Evolutionary conservation across 164 flowering plant species (phyloP).

Genomic region (Vitis rotundifolia): DNA sequence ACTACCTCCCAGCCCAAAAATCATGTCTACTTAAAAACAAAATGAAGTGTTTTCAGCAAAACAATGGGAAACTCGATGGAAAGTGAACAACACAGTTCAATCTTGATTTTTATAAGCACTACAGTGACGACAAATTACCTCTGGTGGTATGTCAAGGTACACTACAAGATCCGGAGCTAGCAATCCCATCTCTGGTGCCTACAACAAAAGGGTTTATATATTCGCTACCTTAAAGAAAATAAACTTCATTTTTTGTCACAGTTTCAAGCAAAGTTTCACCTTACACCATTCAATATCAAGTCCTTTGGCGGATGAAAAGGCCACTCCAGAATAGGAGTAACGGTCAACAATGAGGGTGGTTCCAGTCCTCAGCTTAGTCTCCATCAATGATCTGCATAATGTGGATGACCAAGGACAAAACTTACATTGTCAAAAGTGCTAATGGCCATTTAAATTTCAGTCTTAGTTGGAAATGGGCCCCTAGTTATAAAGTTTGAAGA

Average conservation of each 20-base stretch:
- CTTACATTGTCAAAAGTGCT: too few relatives aligned
- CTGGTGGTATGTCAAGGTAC: conserved; percentile 72
- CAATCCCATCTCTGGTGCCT: conserved; percentile 77
- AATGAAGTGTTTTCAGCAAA: too few relatives aligned
- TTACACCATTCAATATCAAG: conserved; percentile 93
- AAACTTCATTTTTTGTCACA: background rate
- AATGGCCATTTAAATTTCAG: background rate
- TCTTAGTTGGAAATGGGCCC: background rate
- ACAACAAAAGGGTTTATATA: conserved; percentile 13
- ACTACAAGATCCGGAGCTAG: conserved; percentile 75
- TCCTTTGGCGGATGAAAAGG: conserved; percentile 92
- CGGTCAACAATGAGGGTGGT: conserved; percentile 86
- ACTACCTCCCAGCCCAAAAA: too few relatives aligned
- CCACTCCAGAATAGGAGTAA: conserved; percentile 90
- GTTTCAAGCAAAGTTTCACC: conserved; percentile 33
- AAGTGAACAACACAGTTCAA: too few relatives aligned
- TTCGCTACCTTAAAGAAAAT: background rate
- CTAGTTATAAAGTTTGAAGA: background rate
- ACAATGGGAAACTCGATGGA: too few relatives aligned
- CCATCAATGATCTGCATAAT: conserved; percentile 75
- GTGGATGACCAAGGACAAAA: too few relatives aligned
- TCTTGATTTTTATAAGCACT: too few relatives aligned
- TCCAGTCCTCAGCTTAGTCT: conserved; percentile 64
- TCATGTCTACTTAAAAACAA: too few relatives aligned
- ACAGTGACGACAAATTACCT: conserved; percentile 34